Base-by-base conservation (phyloP, 2,329 filamentous ascomycete species). In the Talaromyces sp. region DNA sequence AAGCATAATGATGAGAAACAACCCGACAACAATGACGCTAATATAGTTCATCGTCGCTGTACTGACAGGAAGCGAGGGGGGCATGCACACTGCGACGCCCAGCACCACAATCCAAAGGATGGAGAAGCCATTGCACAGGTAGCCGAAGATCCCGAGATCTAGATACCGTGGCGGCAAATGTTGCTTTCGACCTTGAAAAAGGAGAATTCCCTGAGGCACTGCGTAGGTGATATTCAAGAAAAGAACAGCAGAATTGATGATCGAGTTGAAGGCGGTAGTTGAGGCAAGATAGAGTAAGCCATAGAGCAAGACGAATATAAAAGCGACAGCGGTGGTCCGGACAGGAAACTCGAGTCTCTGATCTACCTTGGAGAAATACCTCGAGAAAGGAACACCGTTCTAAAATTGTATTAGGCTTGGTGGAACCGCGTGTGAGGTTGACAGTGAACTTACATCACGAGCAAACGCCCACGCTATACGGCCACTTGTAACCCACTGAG, bases 171-270 rank as follows among this genome's bases (percentile, higher is more conserved):
- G 0, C 70, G 70, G 61, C 60, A 53, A 40, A 61, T 63, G 58
- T 55, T 63, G 18, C 18, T 18, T 5, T 5, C 81, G 78, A 27
- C 81, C 80, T 28, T 72, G 72, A 56, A 78, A 66, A 31, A 82
- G 74, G 42, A 82, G 74, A 63, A 77, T 81, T 58, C 78, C 61
- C 36, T 83, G 75, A 0, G 81, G 81, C 56, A 81, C 75, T 1
- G 78, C 66, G 66, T 83, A 82, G 3, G 78, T 77, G 47, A 81
- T 66, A 63, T 79, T 81, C 71, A 84, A 80, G 18, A 81, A 66
- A 0, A 74, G 74, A 59, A 82, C 81, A 47, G 81, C 80, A 1
- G 78, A 79, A 1, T 76, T 76, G 23, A 77, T 73, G 67, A 80
- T 77, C 36, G 75, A 77, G 67, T 75, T 76, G 63, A 80, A 78